Conservation (phyloP, 805 yeast species). For the Myxozyma geophila region DNA sequence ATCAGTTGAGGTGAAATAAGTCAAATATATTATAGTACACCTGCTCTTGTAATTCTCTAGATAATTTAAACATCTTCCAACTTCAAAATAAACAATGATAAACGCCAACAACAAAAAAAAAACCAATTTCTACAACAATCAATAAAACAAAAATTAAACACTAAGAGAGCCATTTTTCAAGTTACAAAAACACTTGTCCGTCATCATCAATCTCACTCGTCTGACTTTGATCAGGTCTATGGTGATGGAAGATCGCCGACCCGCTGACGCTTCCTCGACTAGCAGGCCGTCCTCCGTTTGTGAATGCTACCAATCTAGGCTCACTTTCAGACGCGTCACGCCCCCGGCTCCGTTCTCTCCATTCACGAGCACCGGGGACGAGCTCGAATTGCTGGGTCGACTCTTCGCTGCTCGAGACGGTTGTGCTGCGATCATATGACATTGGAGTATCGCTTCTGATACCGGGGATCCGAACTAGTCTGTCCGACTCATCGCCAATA, state of each 20-base stretch:
- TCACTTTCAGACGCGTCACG: conserved; percentile 13
- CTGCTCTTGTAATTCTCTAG: background rate
- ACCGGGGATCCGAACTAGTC: conserved; percentile 23
- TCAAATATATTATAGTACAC: no score
- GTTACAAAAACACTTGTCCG: conserved; percentile 30
- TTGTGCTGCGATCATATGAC: background rate
- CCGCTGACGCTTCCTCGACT: conserved; percentile 27
- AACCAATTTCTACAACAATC: background rate
- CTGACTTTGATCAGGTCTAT: background rate
- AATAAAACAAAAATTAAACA: background rate
- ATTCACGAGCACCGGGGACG: conserved; percentile 31
- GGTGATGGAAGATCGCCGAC: background rate
- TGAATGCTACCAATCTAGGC: conserved; percentile 31
- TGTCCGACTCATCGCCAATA: conserved; percentile 22
- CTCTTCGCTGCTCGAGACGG: conserved; percentile 3
- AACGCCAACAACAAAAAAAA: conserved; percentile 6
- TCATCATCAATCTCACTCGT: conserved; percentile 22
- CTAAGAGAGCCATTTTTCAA: background rate
- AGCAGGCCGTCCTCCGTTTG: conserved; percentile 32
- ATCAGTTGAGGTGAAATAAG: no score
- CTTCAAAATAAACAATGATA: background rate
- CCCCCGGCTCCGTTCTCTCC: conserved; percentile 21
- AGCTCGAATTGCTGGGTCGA: conserved; percentile 28
- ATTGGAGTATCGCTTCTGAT: conserved; percentile 10
- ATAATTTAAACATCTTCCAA: background rate